Percentiles rank a stretch among this genome's conserved stretches.
phyloP scores from a whole-genome alignment of 23 red algal species.

The Agarophyton chilense region DNA sequence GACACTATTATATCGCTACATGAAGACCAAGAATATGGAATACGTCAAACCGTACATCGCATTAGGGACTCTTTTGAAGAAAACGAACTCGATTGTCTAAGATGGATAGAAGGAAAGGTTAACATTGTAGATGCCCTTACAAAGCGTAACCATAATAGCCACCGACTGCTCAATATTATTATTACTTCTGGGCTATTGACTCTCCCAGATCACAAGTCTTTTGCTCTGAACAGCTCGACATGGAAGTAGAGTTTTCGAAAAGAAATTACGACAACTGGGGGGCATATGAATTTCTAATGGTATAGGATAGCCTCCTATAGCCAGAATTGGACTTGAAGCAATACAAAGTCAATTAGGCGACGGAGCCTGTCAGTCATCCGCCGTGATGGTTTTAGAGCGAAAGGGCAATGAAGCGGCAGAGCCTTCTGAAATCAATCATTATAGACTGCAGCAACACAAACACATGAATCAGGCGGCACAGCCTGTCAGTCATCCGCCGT shows the following conservation, averaged over 20 bases:
- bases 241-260: conserved; percentile 13
- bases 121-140: conserved; percentile 30
- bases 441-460: too few relatives aligned
- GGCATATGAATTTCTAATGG: too few relatives aligned
- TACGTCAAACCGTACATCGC: conserved; percentile 30
- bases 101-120: conserved; percentile 1
- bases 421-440: too few relatives aligned
- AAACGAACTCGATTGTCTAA: not conserved
- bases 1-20: conserved; percentile 40
- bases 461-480: too few relatives aligned
- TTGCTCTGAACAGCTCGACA: not conserved
- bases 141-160: not conserved
- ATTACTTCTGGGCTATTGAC: not conserved
- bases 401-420: too few relatives aligned
- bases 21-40: conserved; percentile 14
- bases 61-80: conserved; percentile 20
- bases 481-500: too few relatives aligned
- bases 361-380: too few relatives aligned
- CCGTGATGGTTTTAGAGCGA: too few relatives aligned
- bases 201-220: not conserved
- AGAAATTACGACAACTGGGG: conserved; percentile 4
- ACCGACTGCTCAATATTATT: not conserved
- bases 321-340: too few relatives aligned
- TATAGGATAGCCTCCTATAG: too few relatives aligned
- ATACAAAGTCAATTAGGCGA: too few relatives aligned